phyloP scores from a whole-genome alignment of 305 asterid genomes.

The Fraxinus platypoda region DNA sequence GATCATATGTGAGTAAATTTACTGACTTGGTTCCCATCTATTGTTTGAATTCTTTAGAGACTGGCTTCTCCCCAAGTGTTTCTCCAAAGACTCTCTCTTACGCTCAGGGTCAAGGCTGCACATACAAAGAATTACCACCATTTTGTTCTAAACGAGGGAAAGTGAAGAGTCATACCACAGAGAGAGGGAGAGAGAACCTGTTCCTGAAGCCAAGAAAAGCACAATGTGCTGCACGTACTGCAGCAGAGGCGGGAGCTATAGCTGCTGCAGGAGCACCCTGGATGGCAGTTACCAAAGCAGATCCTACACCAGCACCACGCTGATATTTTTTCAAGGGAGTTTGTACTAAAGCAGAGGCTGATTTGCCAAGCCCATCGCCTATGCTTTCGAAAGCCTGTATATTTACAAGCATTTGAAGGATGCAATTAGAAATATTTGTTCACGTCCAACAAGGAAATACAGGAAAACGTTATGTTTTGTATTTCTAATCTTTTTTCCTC shows the following conservation, averaged over 20 bases:
- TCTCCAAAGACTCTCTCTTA: slow-evolving; percentile 66
- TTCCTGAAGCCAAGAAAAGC: slow-evolving; percentile 93
- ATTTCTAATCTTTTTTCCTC: background rate
- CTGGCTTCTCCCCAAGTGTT: slow-evolving; percentile 65
- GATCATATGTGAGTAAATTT: background rate
- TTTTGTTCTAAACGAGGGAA: background rate
- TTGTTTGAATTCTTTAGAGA: slow-evolving; percentile 26
- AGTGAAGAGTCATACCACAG: background rate
- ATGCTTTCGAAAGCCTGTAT: slow-evolving; percentile 91
- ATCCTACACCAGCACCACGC: slow-evolving; percentile 82
- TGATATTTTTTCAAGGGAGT: slow-evolving; percentile 71
- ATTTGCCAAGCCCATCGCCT: slow-evolving; percentile 79
- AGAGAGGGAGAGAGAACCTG: slow-evolving; percentile 44
- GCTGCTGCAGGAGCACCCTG: slow-evolving; percentile 97
- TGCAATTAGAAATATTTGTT: background rate
- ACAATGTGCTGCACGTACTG: slow-evolving; percentile 82
- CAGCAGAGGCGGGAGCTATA: slow-evolving; percentile 92
- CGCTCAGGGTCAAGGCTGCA: slow-evolving; percentile 98
- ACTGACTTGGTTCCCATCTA: slow-evolving; percentile 22
- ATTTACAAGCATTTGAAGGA: slow-evolving; percentile 16
- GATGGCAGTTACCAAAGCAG: slow-evolving; percentile 78
- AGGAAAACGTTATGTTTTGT: background rate
- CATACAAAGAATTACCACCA: slow-evolving; percentile 8
- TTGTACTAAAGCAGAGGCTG: slow-evolving; percentile 86
- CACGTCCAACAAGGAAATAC: background rate